Percentiles rank a stretch among this genome's conserved stretches.
These are phyloP conservation scores for Wickerhamiella bombiphila DNA, from an alignment of 805 yeast species.

Conservation along the genomic window DNA sequence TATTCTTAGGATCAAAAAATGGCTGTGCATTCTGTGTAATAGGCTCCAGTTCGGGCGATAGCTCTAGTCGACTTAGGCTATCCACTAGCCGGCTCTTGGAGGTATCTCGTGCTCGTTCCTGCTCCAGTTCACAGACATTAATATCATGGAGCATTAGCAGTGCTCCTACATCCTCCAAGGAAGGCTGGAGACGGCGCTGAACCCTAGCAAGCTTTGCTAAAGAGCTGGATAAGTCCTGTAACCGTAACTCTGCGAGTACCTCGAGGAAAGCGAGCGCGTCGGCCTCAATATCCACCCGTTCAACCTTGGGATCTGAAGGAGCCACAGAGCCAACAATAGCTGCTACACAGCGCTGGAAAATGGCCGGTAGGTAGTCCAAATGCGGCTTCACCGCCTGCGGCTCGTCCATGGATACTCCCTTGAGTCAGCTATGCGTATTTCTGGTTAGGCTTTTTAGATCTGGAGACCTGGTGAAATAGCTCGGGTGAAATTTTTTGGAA, in stretches of 20 bases:
- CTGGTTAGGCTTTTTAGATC: too few relatives aligned
- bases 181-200: conserved; percentile 25
- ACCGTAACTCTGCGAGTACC: conserved; percentile 22
- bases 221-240: conserved; percentile 18
- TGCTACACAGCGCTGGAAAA: conserved; percentile 19
- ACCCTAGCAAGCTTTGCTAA: conserved; percentile 19
- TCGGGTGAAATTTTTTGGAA: too few relatives aligned
- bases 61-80: conserved; percentile 17
- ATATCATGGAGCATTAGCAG: conserved; percentile 21
- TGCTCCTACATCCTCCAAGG: conserved; percentile 23
- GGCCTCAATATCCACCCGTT: conserved; percentile 2
- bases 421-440: too few relatives aligned
- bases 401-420: too few relatives aligned
- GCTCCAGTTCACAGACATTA: conserved; percentile 20
- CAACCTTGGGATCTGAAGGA: conserved; percentile 10
- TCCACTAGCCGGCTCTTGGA: conserved; percentile 13
- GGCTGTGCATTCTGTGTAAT: conserved; percentile 32
- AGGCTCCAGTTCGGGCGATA: conserved; percentile 22
- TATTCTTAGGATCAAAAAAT: conserved; percentile 35
- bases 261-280: conserved; percentile 21
- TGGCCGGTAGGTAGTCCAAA: conserved; percentile 15
- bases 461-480: too few relatives aligned
- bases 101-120: conserved; percentile 13
- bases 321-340: conserved; percentile 15
- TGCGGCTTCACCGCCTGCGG: conserved; percentile 8